Conservation (phyloP, 495 filamentous ascomycete species). For the Neurospora sp. region DNA sequence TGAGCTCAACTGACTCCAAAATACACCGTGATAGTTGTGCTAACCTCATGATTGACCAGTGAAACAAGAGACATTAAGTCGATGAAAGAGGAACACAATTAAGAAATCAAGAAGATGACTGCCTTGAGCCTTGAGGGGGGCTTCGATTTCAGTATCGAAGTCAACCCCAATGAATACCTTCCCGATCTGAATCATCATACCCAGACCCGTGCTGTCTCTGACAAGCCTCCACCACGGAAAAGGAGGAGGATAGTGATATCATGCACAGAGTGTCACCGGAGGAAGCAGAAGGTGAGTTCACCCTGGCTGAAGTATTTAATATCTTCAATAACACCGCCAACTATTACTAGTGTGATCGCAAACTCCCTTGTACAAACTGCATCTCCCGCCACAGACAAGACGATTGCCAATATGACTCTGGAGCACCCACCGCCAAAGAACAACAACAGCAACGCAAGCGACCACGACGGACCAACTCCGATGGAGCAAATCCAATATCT, state of each 20-base stretch:
- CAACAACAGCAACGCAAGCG: constrained; percentile 11
- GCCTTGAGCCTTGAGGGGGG: background rate
- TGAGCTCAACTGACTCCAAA: background rate
- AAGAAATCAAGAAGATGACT: background rate
- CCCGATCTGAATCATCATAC: background rate
- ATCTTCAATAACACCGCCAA: background rate
- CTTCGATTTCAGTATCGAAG: background rate
- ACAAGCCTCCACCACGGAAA: constrained; percentile 35
- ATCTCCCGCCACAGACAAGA: constrained; percentile 40
- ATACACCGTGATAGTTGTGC: background rate
- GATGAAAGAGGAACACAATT: background rate
- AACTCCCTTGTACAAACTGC: constrained; percentile 53
- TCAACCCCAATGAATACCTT: background rate
- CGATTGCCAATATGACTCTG: constrained; percentile 41
- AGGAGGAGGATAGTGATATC: constrained; percentile 51
- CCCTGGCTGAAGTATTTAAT: background rate
- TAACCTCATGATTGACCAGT: background rate
- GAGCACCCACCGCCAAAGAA: constrained; percentile 34
- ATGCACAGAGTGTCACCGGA: constrained; percentile 53
- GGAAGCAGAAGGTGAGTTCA: constrained; percentile 48
- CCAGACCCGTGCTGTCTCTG: constrained; percentile 1
- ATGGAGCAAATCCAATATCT: background rate
- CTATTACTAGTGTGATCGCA: constrained; percentile 45
- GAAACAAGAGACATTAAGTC: background rate
- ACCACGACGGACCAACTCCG: constrained; percentile 8